Base-by-base conservation (phyloP, 495 filamentous ascomycete genomes). In the Trichoderma parareesei region DNA sequence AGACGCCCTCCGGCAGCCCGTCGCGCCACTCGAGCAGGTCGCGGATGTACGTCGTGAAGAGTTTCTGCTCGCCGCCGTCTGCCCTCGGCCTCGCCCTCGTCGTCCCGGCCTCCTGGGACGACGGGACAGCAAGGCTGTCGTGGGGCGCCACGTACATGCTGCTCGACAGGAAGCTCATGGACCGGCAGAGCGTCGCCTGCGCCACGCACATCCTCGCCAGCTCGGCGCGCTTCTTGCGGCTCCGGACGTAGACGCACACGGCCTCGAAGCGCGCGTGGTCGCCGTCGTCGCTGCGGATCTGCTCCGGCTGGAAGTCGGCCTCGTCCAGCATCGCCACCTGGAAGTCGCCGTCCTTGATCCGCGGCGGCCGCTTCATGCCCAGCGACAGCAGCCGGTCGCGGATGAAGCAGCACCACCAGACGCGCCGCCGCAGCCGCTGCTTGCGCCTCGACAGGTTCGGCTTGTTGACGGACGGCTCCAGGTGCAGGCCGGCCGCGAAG, bases 341-440 rank as follows among this genome's bases (percentile, higher is more conserved):
- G 27, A 57, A 57, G 27, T 57, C 53, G 53, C 53, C 53, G 27
- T 57, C 53, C 14, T 57, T 57, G 53, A 57, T 57, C 3, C 53
- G 53, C 4, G 53, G 53, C 20, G 37, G 53, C 27, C 53, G 53
- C 53, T 57, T 57, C 53, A 57, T 57, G 53, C 53, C 53, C 6
- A 57, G 53, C 6, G 53, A 57, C 9, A 57, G 33, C 20, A 57
- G 53, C 14, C 53, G 53, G 33, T 57, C 53, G 53, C 53, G 53
- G 53, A 57, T 57, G 53, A 57, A 57, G 53, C 53, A 57, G 53
- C 53, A 57, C 53, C 53, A 57, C 53, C 53, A 57, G 53, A 57
- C 53, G 20, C 53, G 53, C 2, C 53, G 53, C 9, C 53, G 53
- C 27, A 57, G 53, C 53, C 53, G 35, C 27, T 57, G 53, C 53